Percentiles rank a stretch among this genome's conserved stretches.
Conservation (phyloP, 768 basidiomycete genomes). For the Kwoniella bestiolae region DNA sequence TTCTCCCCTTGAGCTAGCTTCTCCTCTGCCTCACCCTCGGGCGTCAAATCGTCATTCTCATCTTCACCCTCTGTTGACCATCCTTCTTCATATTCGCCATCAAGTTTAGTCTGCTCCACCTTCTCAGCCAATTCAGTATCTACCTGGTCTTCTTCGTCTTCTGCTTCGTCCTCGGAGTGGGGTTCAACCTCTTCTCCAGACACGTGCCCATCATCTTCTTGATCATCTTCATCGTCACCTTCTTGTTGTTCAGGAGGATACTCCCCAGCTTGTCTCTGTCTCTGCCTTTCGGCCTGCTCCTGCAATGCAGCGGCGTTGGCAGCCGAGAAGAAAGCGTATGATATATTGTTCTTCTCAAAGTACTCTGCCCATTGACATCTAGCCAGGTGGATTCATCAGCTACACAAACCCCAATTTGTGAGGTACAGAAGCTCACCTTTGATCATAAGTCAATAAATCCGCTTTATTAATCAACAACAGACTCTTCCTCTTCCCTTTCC, state of each 20-base stretch:
- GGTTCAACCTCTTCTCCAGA: constrained; percentile 53
- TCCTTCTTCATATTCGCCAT: constrained; percentile 45
- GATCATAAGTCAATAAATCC: constrained; percentile 81
- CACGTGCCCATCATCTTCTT: constrained; percentile 60
- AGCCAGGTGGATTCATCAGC: too few species aligned
- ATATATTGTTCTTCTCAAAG: constrained; percentile 49
- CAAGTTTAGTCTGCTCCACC: constrained; percentile 51
- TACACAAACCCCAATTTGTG: too few species aligned
- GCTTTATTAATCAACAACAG: constrained; percentile 93
- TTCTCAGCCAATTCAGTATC: constrained; percentile 59
- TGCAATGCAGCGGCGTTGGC: constrained; percentile 82
- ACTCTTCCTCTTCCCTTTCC: constrained; percentile 72
- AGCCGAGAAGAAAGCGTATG: constrained; percentile 95
- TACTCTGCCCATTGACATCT: constrained; percentile 87
- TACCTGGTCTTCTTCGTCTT: constrained; percentile 23
- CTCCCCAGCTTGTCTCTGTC: constrained; percentile 58
- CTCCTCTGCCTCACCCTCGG: constrained; percentile 36
- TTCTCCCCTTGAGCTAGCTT: constrained; percentile 54
- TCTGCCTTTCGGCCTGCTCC: constrained; percentile 64
- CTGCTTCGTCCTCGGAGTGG: constrained; percentile 52
- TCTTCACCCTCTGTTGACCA: constrained; percentile 50
- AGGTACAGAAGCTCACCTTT: constrained; percentile 67
- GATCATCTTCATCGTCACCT: constrained; percentile 63
- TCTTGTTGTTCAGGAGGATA: constrained; percentile 73
- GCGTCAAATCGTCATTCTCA: constrained; percentile 36